Conservation (phyloP, 1,139 yeast genomes). For the Debaryomyces subglobosus region DNA sequence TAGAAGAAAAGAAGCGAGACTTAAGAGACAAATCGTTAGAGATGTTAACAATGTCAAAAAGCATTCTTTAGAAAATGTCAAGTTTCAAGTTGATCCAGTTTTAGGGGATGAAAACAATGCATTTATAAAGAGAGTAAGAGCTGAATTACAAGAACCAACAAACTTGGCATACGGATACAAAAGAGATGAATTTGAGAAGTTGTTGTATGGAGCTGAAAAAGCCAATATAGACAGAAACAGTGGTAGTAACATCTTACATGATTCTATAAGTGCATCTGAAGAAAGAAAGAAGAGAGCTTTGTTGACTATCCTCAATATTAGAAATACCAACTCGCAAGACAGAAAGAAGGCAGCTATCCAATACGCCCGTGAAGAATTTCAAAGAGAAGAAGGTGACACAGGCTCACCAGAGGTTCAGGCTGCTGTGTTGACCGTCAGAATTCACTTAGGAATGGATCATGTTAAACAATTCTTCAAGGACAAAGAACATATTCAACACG, state of each 20-base stretch:
- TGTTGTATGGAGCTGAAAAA: constrained; percentile 74
- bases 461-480: constrained; percentile 76
- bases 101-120: constrained; percentile 69
- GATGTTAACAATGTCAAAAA: constrained; percentile 52
- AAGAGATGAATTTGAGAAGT: constrained; percentile 69
- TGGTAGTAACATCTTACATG: constrained; percentile 45
- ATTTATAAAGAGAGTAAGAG: constrained; percentile 68
- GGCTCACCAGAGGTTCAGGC: constrained; percentile 97
- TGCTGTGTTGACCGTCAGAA: constrained; percentile 80
- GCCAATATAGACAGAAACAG: constrained; percentile 38
- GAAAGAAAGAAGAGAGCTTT: constrained; percentile 69
- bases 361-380: constrained; percentile 77
- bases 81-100: constrained; percentile 67
- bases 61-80: constrained; percentile 34
- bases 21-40: constrained; percentile 47
- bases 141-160: constrained; percentile 63
- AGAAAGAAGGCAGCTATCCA: constrained; percentile 59
- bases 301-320: constrained; percentile 70
- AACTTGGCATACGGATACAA: constrained; percentile 63
- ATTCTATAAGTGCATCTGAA: constrained; percentile 48
- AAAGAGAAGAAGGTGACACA: constrained; percentile 84
- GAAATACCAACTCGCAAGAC: constrained; percentile 67
- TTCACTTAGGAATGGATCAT: constrained; percentile 78
- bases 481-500: constrained; percentile 63
- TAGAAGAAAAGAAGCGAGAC: constrained; percentile 44